A percentile compares a stretch with the other conserved stretches of the same genome.
phyloP scores from a whole-genome alignment of 2,329 filamentous ascomycete species.

The Madurella fahalii region DNA sequence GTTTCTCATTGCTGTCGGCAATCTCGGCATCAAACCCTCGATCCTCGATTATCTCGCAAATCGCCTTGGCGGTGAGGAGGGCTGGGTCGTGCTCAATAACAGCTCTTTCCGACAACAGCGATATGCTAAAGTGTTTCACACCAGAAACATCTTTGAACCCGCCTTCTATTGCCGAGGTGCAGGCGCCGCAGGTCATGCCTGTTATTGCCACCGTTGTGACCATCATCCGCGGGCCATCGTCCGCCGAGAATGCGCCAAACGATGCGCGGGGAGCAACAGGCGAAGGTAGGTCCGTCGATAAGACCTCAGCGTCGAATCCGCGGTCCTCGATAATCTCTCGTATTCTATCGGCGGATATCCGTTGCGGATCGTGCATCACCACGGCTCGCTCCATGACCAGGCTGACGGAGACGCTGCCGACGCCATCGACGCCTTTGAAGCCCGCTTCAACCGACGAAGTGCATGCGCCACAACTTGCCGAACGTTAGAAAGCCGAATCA shows the following conservation, averaged over 20 bases:
- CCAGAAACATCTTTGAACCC: constrained; percentile 73
- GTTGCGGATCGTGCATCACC: constrained; percentile 76
- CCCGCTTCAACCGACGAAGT: constrained; percentile 92
- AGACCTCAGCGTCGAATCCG: constrained; percentile 85
- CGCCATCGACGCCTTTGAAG: constrained; percentile 76
- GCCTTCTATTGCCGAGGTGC: constrained; percentile 78
- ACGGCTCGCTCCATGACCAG: constrained; percentile 96
- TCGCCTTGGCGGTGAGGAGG: constrained; percentile 48
- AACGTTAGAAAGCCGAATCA: constrained; percentile 8
- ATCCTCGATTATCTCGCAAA: constrained; percentile 60
- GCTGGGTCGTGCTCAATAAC: constrained; percentile 73
- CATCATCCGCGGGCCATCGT: constrained; percentile 42
- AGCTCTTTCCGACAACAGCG: constrained; percentile 77
- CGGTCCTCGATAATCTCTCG: constrained; percentile 85
- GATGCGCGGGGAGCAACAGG: constrained; percentile 40
- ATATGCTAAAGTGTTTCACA: constrained; percentile 74
- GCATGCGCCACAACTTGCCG: constrained; percentile 82
- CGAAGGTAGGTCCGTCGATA: constrained; percentile 71
- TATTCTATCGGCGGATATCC: constrained; percentile 70
- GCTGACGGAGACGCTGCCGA: constrained; percentile 84
- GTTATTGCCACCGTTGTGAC: constrained; percentile 74
- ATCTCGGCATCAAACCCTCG: constrained; percentile 78
- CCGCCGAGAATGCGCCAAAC: constrained; percentile 32
- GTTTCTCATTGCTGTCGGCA: constrained; percentile 61
- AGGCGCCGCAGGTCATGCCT: constrained; percentile 90